Conservation (phyloP, 805 yeast genomes). For the Sugiyamaella qingdaonensis region DNA sequence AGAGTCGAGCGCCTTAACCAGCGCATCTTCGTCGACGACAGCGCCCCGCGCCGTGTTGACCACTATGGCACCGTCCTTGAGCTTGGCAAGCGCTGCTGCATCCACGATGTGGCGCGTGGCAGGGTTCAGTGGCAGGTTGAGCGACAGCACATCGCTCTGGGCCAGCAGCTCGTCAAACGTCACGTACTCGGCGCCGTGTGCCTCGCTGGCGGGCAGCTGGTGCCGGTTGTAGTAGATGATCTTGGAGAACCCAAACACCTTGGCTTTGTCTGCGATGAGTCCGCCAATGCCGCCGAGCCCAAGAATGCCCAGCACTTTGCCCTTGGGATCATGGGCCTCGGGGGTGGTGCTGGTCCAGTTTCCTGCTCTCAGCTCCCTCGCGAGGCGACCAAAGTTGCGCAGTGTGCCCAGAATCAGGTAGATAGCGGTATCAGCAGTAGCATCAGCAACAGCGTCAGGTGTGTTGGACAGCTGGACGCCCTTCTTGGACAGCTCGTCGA, state of each 20-base stretch:
- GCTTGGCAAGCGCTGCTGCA: constrained; percentile 41
- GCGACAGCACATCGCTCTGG: constrained; percentile 45
- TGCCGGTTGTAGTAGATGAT: constrained; percentile 51
- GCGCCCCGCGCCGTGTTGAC: constrained; percentile 63
- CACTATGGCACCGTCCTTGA: constrained; percentile 51
- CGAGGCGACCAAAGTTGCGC: constrained; percentile 46
- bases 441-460: constrained; percentile 48
- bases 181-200: constrained; percentile 43
- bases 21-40: constrained; percentile 50
- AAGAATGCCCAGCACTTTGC: constrained; percentile 50
- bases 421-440: constrained; percentile 56
- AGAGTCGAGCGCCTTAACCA: constrained; percentile 42
- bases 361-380: constrained; percentile 41
- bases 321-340: constrained; percentile 48
- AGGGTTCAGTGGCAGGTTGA: constrained; percentile 52
- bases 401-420: constrained; percentile 49
- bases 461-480: constrained; percentile 50
- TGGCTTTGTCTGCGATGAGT: constrained; percentile 48
- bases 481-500: constrained; percentile 37
- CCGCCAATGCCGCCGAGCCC: constrained; percentile 66
- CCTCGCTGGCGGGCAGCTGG: constrained; percentile 45
- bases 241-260: constrained; percentile 47
- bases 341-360: constrained; percentile 44
- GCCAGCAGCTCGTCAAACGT: constrained; percentile 46
- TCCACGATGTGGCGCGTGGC: constrained; percentile 49